Base-by-base conservation (phyloP, 2,329 filamentous ascomycete genomes). In the Leptosphaerulina australis region DNA sequence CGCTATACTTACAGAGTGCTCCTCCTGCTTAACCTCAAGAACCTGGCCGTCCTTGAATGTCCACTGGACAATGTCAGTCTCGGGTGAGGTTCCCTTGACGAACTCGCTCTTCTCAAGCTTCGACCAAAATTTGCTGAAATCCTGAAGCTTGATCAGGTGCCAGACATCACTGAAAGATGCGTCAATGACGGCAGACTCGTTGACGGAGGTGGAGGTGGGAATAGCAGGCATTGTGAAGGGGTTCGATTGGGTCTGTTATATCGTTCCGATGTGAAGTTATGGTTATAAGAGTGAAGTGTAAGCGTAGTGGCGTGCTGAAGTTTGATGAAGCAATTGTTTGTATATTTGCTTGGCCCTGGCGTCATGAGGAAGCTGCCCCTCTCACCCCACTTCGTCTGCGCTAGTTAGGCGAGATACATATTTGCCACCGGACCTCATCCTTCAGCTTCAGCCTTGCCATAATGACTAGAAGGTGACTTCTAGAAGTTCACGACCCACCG, bases 21-120 rank as follows among this genome's bases (percentile, higher is more conserved):
- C 87, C 74, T 90, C 87, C 76, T 87, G 85, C 83, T 89, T 89
- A 60, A 90, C 83, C 71, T 89, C 85, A 15, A 88, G 75, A 46
- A 83, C 80, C 21, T 81, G 84, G 39, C 85, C 85, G 63, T 90
- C 87, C 70, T 85, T 84, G 78, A 89, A 90, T 15, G 79, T 82
- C 86, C 86, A 89, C 71, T 81, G 81, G 64, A 88, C 81, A 48
- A 88, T 74, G 62, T 88, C 85, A 34, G 85, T 83, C 73, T 88
- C 86, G n/a, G 78, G 72, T 38, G 77, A 82, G 11, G 79, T 72
- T 40, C 83, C 84, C 77, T 87, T 86, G 72, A 86, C 83, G 62
- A 77, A 79, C 70, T 88, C 83, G 69, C 80, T 83, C 67, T 80
- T 80, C 57, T 80, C 76, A 34, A 90, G 79, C 56, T 82, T 81